These are phyloP conservation scores for Astragalus glycyphyllos DNA, from an alignment of 306 rosid species.

Conservation along the genomic window DNA sequence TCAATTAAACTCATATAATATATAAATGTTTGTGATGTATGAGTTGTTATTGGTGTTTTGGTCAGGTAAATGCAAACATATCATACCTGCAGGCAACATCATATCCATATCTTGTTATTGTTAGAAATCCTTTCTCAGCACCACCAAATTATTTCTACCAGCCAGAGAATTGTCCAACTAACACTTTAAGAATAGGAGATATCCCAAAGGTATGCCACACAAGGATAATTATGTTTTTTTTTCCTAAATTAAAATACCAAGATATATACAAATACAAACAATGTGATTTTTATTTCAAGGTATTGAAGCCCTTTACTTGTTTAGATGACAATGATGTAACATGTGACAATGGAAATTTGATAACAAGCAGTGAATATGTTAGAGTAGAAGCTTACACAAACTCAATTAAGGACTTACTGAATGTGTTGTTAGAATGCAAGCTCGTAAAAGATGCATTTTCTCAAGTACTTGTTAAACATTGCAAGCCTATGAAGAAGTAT, in stretches of 20 bases:
- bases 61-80: constrained; percentile 70
- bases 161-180: constrained; percentile 67
- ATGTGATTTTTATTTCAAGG: constrained; percentile 47
- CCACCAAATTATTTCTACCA: constrained; percentile 78
- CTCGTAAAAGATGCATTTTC: constrained; percentile 74
- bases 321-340: constrained; percentile 45
- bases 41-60: constrained; percentile 31
- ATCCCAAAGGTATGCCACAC: constrained; percentile 62
- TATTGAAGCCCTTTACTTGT: constrained; percentile 56
- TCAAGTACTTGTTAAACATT: constrained; percentile 60
- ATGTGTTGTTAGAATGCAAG: constrained; percentile 73
- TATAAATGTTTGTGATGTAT: neutral
- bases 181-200: constrained; percentile 71
- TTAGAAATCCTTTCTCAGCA: constrained; percentile 86
- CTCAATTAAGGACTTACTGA: constrained; percentile 64
- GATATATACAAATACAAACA: neutral
- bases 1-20: too few species aligned
- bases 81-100: constrained; percentile 45
- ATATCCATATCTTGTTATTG: constrained; percentile 42
- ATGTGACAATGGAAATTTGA: constrained; percentile 48
- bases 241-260: too few species aligned
- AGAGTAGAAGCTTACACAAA: constrained; percentile 65
- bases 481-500: constrained; percentile 68
- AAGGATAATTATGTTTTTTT: neutral
- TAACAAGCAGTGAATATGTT: constrained; percentile 48